Base-by-base conservation (phyloP, 2,329 filamentous ascomycete species). In the Curvularia lunata region DNA sequence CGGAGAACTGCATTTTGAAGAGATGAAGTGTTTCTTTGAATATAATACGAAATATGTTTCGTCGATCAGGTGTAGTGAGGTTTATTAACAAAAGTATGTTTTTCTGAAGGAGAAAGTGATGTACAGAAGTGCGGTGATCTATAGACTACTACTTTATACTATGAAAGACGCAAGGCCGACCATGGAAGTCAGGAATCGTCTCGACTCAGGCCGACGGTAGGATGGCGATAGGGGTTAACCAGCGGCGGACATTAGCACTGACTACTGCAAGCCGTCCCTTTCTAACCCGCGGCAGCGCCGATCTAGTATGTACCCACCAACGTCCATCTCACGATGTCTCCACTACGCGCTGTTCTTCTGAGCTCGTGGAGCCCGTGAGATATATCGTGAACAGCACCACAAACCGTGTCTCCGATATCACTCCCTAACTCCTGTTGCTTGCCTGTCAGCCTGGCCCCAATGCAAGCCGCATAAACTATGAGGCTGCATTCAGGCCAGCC, bases 1-100 rank as follows among this genome's bases (percentile, higher is more conserved):
- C 16, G 30, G 34, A 16, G 53, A 56, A 46, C 18, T 32, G 53
- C 53, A 56, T 56, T 28, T 38, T 51, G 23, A 18, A 1, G 16
- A 32, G 18, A 18, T 45, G 27, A 8, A 12, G 30, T 34, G 25
- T 2, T 34, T 30, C 4, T 30, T 5, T 30, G 2, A 30, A 12
- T 30, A 30, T 27, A 27, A 8, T 27, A 25, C 16, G 30, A 34
- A 23, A 28, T 19, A 8, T 8, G 13, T 7, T 25, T 48, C 16
- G 46, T 18, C 40, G 40, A 42, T 25, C 40, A 42, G 16, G 13
- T 42, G 12, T 42, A 42, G 19, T 25, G 5, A 18, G 16, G 6
- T 18, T 18, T n/a, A 7, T 37, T 37, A 18, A 37, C 34, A 5
- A 18, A 6, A 37, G 16, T 37, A 37, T 37, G 21, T 7, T 25